Conservation (phyloP, 169 alveolate species). For the Babesia caballi region DNA sequence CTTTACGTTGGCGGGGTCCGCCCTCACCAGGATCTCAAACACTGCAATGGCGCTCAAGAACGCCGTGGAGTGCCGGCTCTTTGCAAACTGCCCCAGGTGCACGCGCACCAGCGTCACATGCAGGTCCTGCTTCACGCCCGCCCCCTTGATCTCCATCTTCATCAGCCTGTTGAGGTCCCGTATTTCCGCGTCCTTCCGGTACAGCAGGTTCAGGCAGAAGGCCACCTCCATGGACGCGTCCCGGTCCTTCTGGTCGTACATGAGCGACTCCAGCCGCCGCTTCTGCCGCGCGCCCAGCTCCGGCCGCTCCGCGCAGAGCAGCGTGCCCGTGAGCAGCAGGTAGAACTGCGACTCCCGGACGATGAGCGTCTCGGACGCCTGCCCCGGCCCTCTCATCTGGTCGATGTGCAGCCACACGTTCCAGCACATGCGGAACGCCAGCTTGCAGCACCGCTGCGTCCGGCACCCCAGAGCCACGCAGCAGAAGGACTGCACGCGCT, state of each 20-base stretch:
- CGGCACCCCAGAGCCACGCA: constrained; percentile 38
- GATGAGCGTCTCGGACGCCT: constrained; percentile 12
- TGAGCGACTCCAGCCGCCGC: constrained; percentile 18
- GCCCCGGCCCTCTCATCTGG: neutral
- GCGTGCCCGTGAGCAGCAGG: constrained; percentile 38
- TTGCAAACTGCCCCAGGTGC: neutral
- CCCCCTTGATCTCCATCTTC: neutral
- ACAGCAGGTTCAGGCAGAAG: constrained; percentile 9
- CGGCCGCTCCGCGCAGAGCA: constrained; percentile 1
- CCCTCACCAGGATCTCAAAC: neutral
- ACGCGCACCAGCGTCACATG: neutral
- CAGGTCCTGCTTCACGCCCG: neutral
- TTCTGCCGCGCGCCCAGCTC: constrained; percentile 15
- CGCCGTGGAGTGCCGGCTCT: neutral
- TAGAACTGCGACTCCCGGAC: constrained; percentile 39
- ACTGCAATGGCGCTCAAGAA: neutral
- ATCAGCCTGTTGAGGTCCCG: neutral
- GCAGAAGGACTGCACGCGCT: constrained; percentile 39
- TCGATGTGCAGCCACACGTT: constrained; percentile 32
- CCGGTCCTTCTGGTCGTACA: constrained; percentile 10
- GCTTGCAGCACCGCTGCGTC: neutral
- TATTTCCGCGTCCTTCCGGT: neutral
- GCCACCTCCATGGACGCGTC: constrained; percentile 17
- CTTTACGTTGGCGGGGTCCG: neutral
- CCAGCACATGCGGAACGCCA: constrained; percentile 60